Evolutionary conservation across 208 protist genomes (phyloP), one percentile per base, ranked within the genome.

Genomic region (Acanthamoeba castellanii): DNA sequence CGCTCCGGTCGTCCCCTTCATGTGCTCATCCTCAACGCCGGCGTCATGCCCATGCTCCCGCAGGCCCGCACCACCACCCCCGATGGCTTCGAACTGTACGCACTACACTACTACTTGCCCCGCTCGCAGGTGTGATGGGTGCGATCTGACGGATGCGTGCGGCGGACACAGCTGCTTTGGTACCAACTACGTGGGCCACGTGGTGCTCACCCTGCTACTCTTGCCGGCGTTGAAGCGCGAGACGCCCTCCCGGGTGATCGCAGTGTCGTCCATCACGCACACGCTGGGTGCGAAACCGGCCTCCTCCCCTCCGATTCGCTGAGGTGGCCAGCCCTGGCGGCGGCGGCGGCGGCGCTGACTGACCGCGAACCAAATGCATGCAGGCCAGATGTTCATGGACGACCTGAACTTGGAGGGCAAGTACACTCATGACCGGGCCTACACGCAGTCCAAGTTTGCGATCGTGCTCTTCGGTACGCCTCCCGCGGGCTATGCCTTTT

Each of bases 391-490:
- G 81, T 57, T 88, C 81, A 66, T 88, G 81, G 81, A 88, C 30
- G 81, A 88, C 47, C 50, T 88, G 22, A 88, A 88, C 81, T 30
- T 88, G 27, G 81, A 88, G 20, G 9, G 25, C 27, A 34, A n/a
- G 14, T 88, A 88, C 81, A 88, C 52, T 1, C 45, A 88, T 47
- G 81, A 88, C 47, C 25, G 55, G 47, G 81, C 81, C 47, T 88
- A 88, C 50, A 88, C 45, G 30, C 81, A 88, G 45, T 88, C 81
- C 81, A 88, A 88, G 81, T 88, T 88, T 64, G 81, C 81, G 9
- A 34, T 64, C 50, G 55, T 88, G 25, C 81, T 88, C 52, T 88
- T 88, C 34, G 45, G 81, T 88, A 66, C 34, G 68, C 11, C 27
- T 16, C 9, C 9, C 32, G 27, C 18, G 8, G 5, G 34, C 18